Percentiles rank a stretch among this genome's conserved stretches.
These are phyloP conservation scores for Chaetomium fimeti DNA, from an alignment of 495 filamentous ascomycete species.

Conservation along the genomic window DNA sequence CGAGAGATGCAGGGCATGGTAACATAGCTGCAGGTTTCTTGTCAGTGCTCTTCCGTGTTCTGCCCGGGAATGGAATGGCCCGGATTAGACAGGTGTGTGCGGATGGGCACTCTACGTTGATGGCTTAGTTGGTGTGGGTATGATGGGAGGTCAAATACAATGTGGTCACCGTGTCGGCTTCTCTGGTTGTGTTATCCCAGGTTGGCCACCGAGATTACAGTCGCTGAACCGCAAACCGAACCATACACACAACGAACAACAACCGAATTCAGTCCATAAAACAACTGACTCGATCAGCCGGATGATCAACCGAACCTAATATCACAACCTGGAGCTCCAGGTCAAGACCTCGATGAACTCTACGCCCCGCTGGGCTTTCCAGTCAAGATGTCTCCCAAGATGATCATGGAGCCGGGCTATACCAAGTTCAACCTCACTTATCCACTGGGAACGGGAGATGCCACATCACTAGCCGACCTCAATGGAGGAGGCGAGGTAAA, in stretches of 20 bases:
- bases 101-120: neutral
- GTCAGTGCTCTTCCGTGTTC: conserved; percentile 1
- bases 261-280: no score
- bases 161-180: neutral
- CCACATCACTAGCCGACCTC: neutral
- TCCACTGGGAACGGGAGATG: neutral
- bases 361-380: neutral
- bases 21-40: neutral
- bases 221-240: neutral
- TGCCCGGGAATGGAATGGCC: neutral
- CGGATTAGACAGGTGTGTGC: neutral
- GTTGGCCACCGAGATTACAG: neutral
- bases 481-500: neutral
- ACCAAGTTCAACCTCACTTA: conserved; percentile 36
- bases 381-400: conserved; percentile 2
- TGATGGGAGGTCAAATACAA: neutral
- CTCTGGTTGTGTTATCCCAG: neutral
- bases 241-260: neutral
- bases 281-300: neutral
- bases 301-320: neutral
- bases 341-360: neutral
- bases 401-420: conserved; percentile 25
- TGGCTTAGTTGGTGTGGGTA: neutral
- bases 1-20: neutral
- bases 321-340: neutral